A percentile compares a stretch with the other conserved stretches of the same genome.
Conservation (phyloP, 2,329 filamentous ascomycete species). For the Arthroderma sp. region DNA sequence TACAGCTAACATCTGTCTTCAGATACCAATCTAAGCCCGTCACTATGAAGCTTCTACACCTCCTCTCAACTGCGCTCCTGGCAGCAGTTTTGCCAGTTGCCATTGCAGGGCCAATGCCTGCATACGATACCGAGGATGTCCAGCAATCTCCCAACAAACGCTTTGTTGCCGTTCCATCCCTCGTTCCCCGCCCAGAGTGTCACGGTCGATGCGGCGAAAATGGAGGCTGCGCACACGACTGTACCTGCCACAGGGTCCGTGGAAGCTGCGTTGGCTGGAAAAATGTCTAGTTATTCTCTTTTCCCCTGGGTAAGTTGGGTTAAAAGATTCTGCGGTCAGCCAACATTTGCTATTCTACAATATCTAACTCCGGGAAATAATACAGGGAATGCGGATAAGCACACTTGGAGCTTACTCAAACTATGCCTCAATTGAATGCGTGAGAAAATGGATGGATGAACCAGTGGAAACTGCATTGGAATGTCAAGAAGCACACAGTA, state of each 20-base stretch:
- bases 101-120: background rate
- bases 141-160: background rate
- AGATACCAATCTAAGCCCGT: background rate
- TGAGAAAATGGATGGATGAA: background rate
- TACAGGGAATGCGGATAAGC: background rate
- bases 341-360: background rate
- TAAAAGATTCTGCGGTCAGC: background rate
- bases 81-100: background rate
- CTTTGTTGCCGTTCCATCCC: background rate
- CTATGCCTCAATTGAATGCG: background rate
- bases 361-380: too few relatives aligned
- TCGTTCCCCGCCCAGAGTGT: background rate
- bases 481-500: background rate
- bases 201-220: background rate
- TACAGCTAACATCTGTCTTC: background rate
- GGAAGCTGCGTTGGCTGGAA: conserved; percentile 5
- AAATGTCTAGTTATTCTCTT: background rate
- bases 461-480: background rate
- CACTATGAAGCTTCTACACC: background rate
- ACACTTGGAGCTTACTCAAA: background rate
- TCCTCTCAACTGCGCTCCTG: background rate
- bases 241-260: background rate
- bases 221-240: background rate
- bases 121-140: background rate
- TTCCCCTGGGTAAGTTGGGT: background rate